These are phyloP conservation scores for Cordyceps pruinosa DNA, from an alignment of 2,329 filamentous ascomycete genomes.

Conservation along the genomic window DNA sequence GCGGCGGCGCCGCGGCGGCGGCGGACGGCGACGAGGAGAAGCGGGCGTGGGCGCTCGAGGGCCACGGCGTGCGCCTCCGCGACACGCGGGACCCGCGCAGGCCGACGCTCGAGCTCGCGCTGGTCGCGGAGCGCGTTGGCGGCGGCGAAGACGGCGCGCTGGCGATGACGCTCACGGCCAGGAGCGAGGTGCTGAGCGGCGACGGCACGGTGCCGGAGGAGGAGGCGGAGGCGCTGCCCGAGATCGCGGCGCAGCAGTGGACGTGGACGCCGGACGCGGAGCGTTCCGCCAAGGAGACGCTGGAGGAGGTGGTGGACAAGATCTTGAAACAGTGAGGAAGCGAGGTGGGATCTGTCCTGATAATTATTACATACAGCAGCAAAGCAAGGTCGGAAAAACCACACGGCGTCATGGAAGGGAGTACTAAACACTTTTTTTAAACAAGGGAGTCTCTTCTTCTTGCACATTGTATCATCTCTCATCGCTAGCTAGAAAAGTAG, in stretches of 20 bases:
- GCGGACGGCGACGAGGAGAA: not conserved
- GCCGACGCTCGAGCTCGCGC: no score
- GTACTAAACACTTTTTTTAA: not conserved
- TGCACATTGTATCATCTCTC: not conserved
- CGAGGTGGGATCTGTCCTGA: not conserved
- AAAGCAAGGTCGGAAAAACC: not conserved
- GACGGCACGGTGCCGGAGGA: conserved; percentile 17
- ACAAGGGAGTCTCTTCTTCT: not conserved
- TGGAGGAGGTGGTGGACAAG: conserved; percentile 20
- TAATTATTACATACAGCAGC: no score
- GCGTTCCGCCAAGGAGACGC: conserved; percentile 14
- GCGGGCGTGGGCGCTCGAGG: no score
- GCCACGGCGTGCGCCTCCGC: no score
- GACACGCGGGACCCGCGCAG: no score
- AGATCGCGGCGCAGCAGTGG: conserved; percentile 23
- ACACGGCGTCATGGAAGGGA: not conserved
- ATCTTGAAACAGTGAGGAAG: not conserved
- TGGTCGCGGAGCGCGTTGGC: no score
- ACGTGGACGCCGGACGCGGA: conserved; percentile 21
- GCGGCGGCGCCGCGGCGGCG: not conserved
- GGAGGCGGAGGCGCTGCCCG: not conserved
- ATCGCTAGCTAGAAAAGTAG: not conserved
- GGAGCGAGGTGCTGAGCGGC: not conserved
- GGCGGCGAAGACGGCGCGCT: no score
- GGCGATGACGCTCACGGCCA: not conserved